These are phyloP conservation scores for Gastrolobium bilobum DNA, from an alignment of 306 rosid genomes.

Conservation along the genomic window DNA sequence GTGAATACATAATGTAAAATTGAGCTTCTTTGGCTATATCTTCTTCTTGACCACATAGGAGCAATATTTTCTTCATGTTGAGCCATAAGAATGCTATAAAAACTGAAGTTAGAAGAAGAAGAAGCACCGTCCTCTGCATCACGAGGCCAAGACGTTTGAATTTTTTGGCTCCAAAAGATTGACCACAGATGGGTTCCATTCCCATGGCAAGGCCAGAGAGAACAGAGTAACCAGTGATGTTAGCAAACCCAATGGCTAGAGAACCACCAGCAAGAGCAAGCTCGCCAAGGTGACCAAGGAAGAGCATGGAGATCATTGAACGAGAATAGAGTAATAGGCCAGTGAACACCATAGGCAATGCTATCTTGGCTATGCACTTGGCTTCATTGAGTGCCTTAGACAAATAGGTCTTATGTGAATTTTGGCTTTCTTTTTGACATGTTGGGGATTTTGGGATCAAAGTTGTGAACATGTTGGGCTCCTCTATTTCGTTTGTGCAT, in stretches of 20 bases:
- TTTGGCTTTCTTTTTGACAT: neutral
- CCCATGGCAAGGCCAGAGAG: slow-evolving; percentile 64
- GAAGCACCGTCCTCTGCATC: slow-evolving; percentile 46
- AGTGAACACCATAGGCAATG: slow-evolving; percentile 45
- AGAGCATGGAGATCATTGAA: slow-evolving; percentile 58
- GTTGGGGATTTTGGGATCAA: slow-evolving; percentile 39
- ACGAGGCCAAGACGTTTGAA: slow-evolving; percentile 49
- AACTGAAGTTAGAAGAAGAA: slow-evolving; percentile 43
- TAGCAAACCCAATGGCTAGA: slow-evolving; percentile 54
- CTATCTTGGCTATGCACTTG: slow-evolving; percentile 40
- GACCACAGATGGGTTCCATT: slow-evolving; percentile 57
- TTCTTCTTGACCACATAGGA: slow-evolving; percentile 48
- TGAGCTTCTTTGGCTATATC: slow-evolving; percentile 54
- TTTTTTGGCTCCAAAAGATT: slow-evolving; percentile 54
- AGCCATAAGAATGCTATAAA: slow-evolving; percentile 47
- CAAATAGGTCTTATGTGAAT: neutral
- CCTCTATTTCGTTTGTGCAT: neutral
- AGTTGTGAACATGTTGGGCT: neutral
- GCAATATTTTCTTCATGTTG: slow-evolving; percentile 42
- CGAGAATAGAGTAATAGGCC: slow-evolving; percentile 51
- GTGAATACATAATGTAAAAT: slow-evolving; percentile 39
- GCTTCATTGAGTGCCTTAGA: slow-evolving; percentile 41
- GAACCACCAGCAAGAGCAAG: slow-evolving; percentile 57
- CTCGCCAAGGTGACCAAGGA: slow-evolving; percentile 52
- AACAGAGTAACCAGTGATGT: slow-evolving; percentile 53